Evolutionary conservation across 2,329 filamentous ascomycete genomes (phyloP).

Genomic region (Colletotrichum gigasporum): DNA sequence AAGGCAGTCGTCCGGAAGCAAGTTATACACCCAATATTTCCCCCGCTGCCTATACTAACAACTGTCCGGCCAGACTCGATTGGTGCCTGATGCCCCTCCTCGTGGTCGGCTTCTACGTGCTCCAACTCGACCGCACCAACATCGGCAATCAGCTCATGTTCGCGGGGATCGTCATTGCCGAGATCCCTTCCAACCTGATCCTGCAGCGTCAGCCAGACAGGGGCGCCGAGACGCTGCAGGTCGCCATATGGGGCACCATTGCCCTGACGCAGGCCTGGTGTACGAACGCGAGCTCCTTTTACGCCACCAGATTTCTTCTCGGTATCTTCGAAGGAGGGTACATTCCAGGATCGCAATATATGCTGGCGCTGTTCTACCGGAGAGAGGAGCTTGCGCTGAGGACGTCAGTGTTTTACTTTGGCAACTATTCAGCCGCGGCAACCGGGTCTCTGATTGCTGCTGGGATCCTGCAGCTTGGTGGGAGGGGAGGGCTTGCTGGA

Average conservation of each 20-base stretch:
- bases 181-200: constrained; percentile 48
- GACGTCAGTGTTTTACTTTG: constrained; percentile 53
- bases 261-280: constrained; percentile 42
- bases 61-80: constrained; percentile 32
- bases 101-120: constrained; percentile 43
- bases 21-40: not conserved
- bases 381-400: constrained; percentile 40
- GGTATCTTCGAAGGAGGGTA: constrained; percentile 43
- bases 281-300: constrained; percentile 36
- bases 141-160: constrained; percentile 61
- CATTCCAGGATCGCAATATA: constrained; percentile 42
- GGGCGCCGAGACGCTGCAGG: constrained; percentile 31
- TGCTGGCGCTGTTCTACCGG: constrained; percentile 42
- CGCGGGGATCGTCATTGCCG: constrained; percentile 57
- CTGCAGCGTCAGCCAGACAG: constrained; percentile 43
- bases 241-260: constrained; percentile 41
- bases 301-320: constrained; percentile 39
- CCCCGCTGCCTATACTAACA: not conserved
- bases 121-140: constrained; percentile 47
- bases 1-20: not conserved
- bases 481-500: constrained; percentile 14
- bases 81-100: constrained; percentile 40
- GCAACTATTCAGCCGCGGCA: constrained; percentile 46
- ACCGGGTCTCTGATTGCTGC: constrained; percentile 28
- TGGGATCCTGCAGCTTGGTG: constrained; percentile 21